These are phyloP conservation scores for Choiromyces venosus DNA, from an alignment of 495 filamentous ascomycete genomes.

Conservation along the genomic window DNA sequence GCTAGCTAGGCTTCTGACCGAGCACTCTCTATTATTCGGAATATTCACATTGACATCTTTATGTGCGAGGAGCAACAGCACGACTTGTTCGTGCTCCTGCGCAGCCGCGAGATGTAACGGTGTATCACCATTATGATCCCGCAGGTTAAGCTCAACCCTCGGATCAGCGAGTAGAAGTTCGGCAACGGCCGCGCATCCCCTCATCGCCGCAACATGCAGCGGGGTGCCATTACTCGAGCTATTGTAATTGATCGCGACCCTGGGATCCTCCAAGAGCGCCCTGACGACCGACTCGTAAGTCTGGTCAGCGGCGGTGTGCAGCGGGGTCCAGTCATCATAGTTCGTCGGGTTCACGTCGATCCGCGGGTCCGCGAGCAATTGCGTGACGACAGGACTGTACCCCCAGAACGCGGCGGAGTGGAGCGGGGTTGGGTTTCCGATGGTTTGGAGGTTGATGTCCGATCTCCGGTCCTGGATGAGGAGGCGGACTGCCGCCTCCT, in stretches of 20 bases:
- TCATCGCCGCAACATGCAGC: neutral
- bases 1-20: neutral
- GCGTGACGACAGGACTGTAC: conserved; percentile 25
- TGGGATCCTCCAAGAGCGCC: neutral
- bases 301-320: conserved; percentile 3
- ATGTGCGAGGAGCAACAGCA: neutral
- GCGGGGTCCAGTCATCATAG: conserved; percentile 21
- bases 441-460: conserved; percentile 24
- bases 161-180: neutral
- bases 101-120: conserved; percentile 20
- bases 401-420: conserved; percentile 25
- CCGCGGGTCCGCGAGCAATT: conserved; percentile 23
- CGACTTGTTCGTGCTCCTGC: neutral
- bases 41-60: neutral
- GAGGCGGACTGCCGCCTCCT: conserved; percentile 28
- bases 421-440: conserved; percentile 23
- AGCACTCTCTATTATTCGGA: neutral
- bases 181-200: neutral
- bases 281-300: neutral
- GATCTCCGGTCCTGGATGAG: conserved; percentile 14
- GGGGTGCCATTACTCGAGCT: neutral
- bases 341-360: conserved; percentile 29
- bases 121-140: conserved; percentile 23
- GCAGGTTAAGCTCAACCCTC: conserved; percentile 21
- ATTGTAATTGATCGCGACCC: neutral